Evolutionary conservation across 2,329 filamentous ascomycete species (phyloP).

Genomic region (Nemania serpens): DNA sequence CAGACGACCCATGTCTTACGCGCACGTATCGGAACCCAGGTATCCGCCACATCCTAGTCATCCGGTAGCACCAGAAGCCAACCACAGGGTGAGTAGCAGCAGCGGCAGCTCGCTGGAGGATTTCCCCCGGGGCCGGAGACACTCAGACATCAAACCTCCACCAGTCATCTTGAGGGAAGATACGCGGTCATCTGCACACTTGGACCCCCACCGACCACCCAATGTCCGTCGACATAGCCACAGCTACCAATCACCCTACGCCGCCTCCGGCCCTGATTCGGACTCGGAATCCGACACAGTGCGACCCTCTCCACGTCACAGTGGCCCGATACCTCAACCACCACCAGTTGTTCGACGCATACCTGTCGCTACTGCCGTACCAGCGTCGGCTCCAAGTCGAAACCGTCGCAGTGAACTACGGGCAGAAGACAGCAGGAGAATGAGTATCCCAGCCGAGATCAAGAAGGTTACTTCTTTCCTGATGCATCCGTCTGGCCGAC

Average conservation of each 20-base stretch:
- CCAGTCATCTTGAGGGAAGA: conserved; percentile 37
- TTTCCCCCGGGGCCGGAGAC: conserved; percentile 53
- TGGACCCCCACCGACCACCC: conserved; percentile 33
- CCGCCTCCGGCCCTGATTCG: conserved; percentile 31
- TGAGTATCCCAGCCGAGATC: conserved; percentile 38
- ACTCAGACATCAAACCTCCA: conserved; percentile 54
- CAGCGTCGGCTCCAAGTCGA: conserved; percentile 28
- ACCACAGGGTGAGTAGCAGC: conserved; percentile 38
- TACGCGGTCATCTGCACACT: conserved; percentile 26
- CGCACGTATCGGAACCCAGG: conserved; percentile 37
- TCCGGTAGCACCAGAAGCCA: conserved; percentile 33
- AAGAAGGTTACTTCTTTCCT: conserved; percentile 38
- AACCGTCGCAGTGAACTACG: conserved; percentile 34
- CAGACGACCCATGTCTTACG: conserved; percentile 42
- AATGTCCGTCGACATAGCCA: conserved; percentile 38
- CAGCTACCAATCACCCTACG: conserved; percentile 36
- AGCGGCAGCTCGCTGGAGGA: conserved; percentile 49
- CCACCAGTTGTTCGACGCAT: conserved; percentile 30
- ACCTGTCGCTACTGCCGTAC: conserved; percentile 29
- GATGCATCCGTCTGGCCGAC: conserved; percentile 34
- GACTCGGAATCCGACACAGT: conserved; percentile 35
- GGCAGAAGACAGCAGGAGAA: conserved; percentile 35
- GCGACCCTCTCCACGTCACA: conserved; percentile 30
- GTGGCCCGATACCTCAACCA: conserved; percentile 30
- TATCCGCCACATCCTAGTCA: conserved; percentile 31